phyloP scores from a whole-genome alignment of 306 rosid species.

The Adenanthera pavonina region DNA sequence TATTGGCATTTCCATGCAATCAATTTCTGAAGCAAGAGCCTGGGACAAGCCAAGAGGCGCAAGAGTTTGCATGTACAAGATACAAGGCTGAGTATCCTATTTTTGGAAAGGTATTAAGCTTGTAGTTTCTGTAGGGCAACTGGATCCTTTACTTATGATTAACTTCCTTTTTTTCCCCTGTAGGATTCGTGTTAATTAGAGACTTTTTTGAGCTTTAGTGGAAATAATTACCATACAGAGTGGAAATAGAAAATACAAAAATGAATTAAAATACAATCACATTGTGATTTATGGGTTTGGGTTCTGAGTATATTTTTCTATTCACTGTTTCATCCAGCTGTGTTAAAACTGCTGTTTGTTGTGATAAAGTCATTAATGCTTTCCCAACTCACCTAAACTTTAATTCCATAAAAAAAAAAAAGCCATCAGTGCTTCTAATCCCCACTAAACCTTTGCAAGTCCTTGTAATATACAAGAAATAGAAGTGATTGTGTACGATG shows the following conservation, averaged over 20 bases:
- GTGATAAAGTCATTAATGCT: constrained; percentile 2
- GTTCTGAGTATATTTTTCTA: not conserved
- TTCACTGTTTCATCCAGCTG: constrained; percentile 7
- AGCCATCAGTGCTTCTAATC: no score
- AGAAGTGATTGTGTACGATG: not conserved
- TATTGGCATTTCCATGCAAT: constrained; percentile 97
- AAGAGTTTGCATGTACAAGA: constrained; percentile 77
- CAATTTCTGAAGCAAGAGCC: constrained; percentile 93
- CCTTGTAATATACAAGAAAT: not conserved
- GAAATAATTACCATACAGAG: not conserved
- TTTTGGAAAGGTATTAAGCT: constrained; percentile 70
- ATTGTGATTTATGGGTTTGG: not conserved
- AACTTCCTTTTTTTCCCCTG: not conserved
- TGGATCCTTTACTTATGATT: not conserved
- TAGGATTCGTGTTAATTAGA: not conserved
- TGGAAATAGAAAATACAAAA: not conserved
- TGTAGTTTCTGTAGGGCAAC: not conserved
- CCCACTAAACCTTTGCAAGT: not conserved
- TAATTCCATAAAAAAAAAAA: no score
- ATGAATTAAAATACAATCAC: constrained; percentile 2
- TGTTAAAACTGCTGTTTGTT: constrained; percentile 14
- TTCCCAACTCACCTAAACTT: not conserved
- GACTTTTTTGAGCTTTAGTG: not conserved
- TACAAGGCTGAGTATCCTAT: constrained; percentile 91
- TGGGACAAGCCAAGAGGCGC: constrained; percentile 72